phyloP scores from a whole-genome alignment of 768 basidiomycete species.

The Suillus hirtellus region DNA sequence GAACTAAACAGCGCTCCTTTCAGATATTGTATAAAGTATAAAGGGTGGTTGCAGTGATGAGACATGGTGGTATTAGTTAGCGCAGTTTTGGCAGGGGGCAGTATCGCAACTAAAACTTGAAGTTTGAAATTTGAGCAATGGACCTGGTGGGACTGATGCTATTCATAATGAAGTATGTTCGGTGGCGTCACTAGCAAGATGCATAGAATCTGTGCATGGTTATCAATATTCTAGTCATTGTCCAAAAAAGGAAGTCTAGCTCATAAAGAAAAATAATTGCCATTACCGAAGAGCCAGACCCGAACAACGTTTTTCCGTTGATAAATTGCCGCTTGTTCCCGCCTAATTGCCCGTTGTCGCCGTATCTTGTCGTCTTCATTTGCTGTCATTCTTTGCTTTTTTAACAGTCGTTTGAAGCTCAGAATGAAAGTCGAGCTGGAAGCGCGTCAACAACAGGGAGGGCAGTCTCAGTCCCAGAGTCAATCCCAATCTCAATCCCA shows the following conservation, averaged over 20 bases:
- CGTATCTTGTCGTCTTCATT: background rate
- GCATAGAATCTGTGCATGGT: too few relatives aligned
- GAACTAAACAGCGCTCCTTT: too few relatives aligned
- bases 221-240: background rate
- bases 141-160: too few relatives aligned
- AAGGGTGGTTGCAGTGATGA: too few relatives aligned
- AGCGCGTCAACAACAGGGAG: constrained; percentile 13
- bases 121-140: too few relatives aligned
- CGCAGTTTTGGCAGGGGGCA: too few relatives aligned
- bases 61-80: too few relatives aligned
- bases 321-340: constrained; percentile 5
- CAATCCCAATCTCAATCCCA: constrained; percentile 17
- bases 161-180: too few relatives aligned
- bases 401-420: background rate
- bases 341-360: constrained; percentile 11
- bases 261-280: background rate
- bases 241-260: constrained; percentile 10
- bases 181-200: too few relatives aligned
- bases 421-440: background rate
- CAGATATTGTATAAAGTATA: too few relatives aligned
- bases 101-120: too few relatives aligned
- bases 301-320: constrained; percentile 11
- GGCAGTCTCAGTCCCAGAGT: background rate
- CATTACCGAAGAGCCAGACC: background rate
- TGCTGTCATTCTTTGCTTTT: constrained; percentile 5